Evolutionary conservation across 1,284 basidiomycete genomes (phyloP), one percentile per base, ranked within the genome.

Genomic region (Sporisorium scitamineum): DNA sequence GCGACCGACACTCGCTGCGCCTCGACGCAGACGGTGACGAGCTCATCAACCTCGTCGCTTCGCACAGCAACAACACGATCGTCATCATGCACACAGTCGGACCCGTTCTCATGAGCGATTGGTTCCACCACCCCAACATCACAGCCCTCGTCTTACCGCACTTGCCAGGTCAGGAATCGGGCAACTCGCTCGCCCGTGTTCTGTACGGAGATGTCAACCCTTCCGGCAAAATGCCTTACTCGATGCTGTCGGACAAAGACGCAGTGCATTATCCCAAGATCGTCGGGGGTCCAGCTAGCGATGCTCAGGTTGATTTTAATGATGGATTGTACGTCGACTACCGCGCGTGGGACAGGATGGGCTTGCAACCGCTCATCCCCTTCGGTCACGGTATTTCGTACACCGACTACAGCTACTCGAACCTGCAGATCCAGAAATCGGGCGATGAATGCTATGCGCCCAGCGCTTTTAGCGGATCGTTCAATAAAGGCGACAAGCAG

Each of bases 331-430:
- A 90, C 80, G 91, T 94, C 80, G 93, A 93, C 86, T 87, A 88
- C 82, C 86, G 85, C 55, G 86, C 85, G 79, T 94, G 94, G 84
- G 91, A 93, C 75, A 87, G 89, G 58, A 88, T 90, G 74, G 85
- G 88, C 59, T 89, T 91, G 62, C 85, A 85, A 3, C 90, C 91
- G 0, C 87, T 89, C 24, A 91, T 87, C 83, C 91, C 92, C 81
- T 95, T 94, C 84, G 94, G 94, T 0, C 93, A 90, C 84, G 94
- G 94, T 0, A 85, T 96, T 77, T 93, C 91, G 65, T 96, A 95
- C 87, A 92, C 94, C 50, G 89, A 87, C 0, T 97, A 95, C 85
- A 52, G 27, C 32, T 66, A 63, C 52, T 62, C 64, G 31, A 63
- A 67, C 52, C 61, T 72, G n/a, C 27, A 60, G 20, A 54, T 72